Evolutionary conservation across 306 rosid genomes (phyloP).

Genomic region (Glycyrrhiza uralensis): DNA sequence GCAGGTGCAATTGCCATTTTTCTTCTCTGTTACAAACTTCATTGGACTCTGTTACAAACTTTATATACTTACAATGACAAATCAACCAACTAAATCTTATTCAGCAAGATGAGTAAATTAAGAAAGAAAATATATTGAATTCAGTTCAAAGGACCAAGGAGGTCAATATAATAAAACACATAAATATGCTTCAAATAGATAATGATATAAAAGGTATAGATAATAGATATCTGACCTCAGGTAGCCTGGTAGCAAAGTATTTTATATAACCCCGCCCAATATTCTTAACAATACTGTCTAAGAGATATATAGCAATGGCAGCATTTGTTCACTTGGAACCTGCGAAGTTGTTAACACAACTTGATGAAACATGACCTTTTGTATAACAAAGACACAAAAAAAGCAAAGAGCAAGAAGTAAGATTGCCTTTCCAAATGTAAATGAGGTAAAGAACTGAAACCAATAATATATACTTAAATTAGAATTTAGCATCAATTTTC

Average conservation of each 20-base stretch:
- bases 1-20: no score
- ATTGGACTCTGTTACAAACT: no score
- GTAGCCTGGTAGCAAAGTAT: slow-evolving; percentile 73
- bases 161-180: no score
- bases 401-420: background rate
- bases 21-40: no score
- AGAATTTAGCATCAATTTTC: background rate
- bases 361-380: slow-evolving; percentile 16
- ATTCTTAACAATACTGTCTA: slow-evolving; percentile 99
- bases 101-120: no score
- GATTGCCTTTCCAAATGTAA: background rate
- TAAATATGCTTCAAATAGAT: no score
- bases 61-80: no score
- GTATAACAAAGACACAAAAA: slow-evolving; percentile 8
- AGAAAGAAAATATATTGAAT: no score
- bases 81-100: no score
- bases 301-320: slow-evolving; percentile 95
- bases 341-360: slow-evolving; percentile 41
- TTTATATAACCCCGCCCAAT: slow-evolving; percentile 92
- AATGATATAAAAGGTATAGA: slow-evolving; percentile 7
- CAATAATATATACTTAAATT: background rate
- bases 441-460: slow-evolving; percentile 7
- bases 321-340: slow-evolving; percentile 94
- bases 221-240: slow-evolving; percentile 79
- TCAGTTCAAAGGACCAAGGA: no score